Evolutionary conservation across 768 basidiomycete species (phyloP).

Genomic region (Rhodosporidiobolus odoratus): DNA sequence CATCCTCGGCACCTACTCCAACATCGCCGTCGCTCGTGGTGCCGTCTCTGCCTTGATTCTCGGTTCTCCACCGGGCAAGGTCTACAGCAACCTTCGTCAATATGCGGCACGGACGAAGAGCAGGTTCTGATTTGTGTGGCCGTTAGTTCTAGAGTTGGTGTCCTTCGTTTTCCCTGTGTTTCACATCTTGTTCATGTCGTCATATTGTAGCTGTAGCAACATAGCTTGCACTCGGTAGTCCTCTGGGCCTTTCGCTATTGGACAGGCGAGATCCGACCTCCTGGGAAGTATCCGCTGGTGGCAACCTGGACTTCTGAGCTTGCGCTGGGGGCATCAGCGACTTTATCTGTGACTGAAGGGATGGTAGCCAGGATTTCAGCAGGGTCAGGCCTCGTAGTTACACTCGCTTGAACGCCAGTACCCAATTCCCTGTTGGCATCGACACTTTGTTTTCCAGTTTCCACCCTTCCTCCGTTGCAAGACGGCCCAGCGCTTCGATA

Average conservation of each 20-base stretch:
- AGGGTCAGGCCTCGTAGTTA: background rate
- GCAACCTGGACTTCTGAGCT: no score
- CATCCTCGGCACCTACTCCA: slow-evolving; percentile 96
- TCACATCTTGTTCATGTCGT: no score
- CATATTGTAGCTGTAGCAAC: background rate
- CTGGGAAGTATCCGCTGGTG: no score
- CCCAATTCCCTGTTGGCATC: slow-evolving; percentile 27
- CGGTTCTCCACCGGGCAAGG: slow-evolving; percentile 45
- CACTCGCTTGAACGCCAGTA: slow-evolving; percentile 11
- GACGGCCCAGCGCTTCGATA: slow-evolving; percentile 12
- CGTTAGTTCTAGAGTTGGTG: no score
- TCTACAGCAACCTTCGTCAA: background rate
- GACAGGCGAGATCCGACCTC: no score
- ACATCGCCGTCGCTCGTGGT: slow-evolving; percentile 94
- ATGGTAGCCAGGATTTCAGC: no score
- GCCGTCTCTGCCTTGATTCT: slow-evolving; percentile 58
- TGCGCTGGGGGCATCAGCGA: no score
- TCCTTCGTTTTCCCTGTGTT: no score
- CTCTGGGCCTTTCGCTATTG: no score
- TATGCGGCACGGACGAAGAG: background rate
- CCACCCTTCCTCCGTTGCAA: slow-evolving; percentile 15
- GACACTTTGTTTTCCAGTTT: background rate
- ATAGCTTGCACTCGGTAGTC: no score
- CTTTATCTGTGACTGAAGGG: no score
- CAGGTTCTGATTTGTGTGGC: no score